Percentiles rank a stretch among this genome's conserved stretches.
Evolutionary conservation across 2,329 filamentous ascomycete genomes (phyloP).

Genomic region (Aureobasidium leucospermi): DNA sequence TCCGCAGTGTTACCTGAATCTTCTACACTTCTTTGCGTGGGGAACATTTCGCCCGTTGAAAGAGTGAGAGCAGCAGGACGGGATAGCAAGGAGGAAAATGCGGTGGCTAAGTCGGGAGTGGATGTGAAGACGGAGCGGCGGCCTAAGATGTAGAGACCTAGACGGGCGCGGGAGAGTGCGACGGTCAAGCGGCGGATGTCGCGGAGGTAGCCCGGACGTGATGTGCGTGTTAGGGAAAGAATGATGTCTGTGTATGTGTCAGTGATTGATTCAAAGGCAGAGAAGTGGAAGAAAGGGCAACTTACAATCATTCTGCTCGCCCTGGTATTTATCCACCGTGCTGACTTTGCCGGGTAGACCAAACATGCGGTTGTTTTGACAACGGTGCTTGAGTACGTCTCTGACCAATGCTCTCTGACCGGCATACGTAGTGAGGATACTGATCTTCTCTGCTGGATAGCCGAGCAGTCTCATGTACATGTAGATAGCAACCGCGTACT

Average conservation of each 20-base stretch:
- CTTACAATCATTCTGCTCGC: slow-evolving; percentile 86
- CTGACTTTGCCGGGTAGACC: slow-evolving; percentile 83
- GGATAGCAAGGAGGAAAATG: slow-evolving; percentile 70
- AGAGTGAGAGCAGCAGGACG: slow-evolving; percentile 65
- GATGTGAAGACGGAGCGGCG: slow-evolving; percentile 81
- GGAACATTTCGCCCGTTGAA: slow-evolving; percentile 80
- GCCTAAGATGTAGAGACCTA: slow-evolving; percentile 88
- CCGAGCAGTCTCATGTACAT: slow-evolving; percentile 96
- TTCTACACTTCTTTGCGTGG: slow-evolving; percentile 46
- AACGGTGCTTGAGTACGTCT: slow-evolving; percentile 79
- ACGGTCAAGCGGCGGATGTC: slow-evolving; percentile 92
- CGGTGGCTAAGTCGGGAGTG: slow-evolving; percentile 78
- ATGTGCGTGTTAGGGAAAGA: slow-evolving; percentile 83
- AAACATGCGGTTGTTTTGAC: slow-evolving; percentile 75
- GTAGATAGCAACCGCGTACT: slow-evolving; percentile 91
- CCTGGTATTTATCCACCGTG: slow-evolving; percentile 97
- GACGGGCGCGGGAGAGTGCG: slow-evolving; percentile 80
- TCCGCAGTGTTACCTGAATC: slow-evolving; percentile 52
- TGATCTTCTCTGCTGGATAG: slow-evolving; percentile 77
- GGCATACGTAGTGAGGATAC: slow-evolving; percentile 87
- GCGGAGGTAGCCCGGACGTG: slow-evolving; percentile 81
- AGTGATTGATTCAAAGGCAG: neutral
- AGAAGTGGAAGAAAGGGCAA: slow-evolving; percentile 35
- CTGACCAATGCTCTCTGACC: slow-evolving; percentile 82
- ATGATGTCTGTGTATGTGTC: slow-evolving; percentile 64